Conservation (phyloP, 306 rosid genomes). For the Sicyos edulis region DNA sequence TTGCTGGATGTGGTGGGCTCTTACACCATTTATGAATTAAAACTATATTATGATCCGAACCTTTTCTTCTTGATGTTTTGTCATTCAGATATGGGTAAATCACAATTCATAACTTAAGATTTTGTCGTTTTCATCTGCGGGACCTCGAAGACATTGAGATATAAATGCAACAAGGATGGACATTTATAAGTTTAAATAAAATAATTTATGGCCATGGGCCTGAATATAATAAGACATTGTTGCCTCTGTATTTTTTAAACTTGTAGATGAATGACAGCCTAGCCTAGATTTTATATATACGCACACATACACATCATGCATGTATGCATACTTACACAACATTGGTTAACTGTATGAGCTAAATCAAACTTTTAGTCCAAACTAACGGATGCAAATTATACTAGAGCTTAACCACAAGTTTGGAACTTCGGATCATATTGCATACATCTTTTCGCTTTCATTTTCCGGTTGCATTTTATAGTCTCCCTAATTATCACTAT, state of each 20-base stretch:
- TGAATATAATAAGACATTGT: neutral
- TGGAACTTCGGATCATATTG: neutral
- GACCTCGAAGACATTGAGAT: slow-evolving; percentile 86
- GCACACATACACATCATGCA: neutral
- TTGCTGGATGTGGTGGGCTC: neutral
- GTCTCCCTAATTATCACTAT: slow-evolving; percentile 9
- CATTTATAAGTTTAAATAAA: neutral
- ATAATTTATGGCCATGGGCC: neutral
- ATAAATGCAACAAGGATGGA: slow-evolving; percentile 23
- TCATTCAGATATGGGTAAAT: neutral
- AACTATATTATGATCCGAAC: slow-evolving; percentile 1
- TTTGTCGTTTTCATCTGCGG: slow-evolving; percentile 64
- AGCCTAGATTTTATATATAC: too few relatives aligned
- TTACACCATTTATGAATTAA: neutral
- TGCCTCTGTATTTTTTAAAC: too few relatives aligned
- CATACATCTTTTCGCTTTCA: neutral
- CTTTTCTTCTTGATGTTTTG: neutral
- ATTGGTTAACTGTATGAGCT: neutral
- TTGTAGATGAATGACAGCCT: too few relatives aligned
- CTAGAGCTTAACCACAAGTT: neutral
- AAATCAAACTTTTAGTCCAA: neutral
- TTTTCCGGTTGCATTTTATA: neutral
- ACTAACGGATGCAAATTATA: slow-evolving; percentile 2
- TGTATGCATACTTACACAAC: neutral
- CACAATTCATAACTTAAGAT: neutral